Base-by-base conservation (phyloP, 2,329 filamentous ascomycete genomes). In the Microascus cirrosus region DNA sequence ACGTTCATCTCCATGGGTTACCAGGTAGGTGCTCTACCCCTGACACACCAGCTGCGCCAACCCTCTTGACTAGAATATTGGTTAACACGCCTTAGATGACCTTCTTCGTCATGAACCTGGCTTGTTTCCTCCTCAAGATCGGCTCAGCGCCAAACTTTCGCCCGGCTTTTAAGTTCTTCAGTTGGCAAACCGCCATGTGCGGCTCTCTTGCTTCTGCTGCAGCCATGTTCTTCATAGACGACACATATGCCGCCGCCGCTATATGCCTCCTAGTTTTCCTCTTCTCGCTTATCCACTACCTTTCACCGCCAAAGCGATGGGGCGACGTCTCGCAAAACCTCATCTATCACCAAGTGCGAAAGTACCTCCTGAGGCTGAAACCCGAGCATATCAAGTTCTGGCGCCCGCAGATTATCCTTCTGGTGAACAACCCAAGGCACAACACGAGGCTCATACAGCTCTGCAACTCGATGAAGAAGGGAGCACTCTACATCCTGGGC, bases 321-420 rank as follows among this genome's bases (percentile, higher is more conserved):
- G 90, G 90, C 1, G 90, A 95, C 69, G 90, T 95, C 20, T 92
- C 88, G 10, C 90, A 95, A 65, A 92, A 89, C 65, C 74, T 95
- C 60, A 95, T 95, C 56, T 95, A 95, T 66, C 62, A 83, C 61
- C 90, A 95, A 73, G 90, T 95, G 15, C 82, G 90, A 60, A 95
- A 95, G 65, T 95, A 95, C 66, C 73, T 95, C 34, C 75, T 95
- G 34, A 83, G 90, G n/a, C 74, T 95, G 34, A 85, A 84, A 55
- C 89, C 90, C 39, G 90, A 95, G 65, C 90, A 95, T 67, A 91
- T 95, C 70, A 95, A 95, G 66, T 95, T 95, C 68, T 95, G 91
- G 90, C 80, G 90, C 56, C 90, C 90, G 0, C 90, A 95, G 62
- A 92, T 95, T 51, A 81, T 95, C 54, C 77, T 95, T 0, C 81